A percentile compares a stretch with the other conserved stretches of the same genome.
Conservation (phyloP, 2,329 filamentous ascomycete genomes). For the Colletotrichum graminicola region DNA sequence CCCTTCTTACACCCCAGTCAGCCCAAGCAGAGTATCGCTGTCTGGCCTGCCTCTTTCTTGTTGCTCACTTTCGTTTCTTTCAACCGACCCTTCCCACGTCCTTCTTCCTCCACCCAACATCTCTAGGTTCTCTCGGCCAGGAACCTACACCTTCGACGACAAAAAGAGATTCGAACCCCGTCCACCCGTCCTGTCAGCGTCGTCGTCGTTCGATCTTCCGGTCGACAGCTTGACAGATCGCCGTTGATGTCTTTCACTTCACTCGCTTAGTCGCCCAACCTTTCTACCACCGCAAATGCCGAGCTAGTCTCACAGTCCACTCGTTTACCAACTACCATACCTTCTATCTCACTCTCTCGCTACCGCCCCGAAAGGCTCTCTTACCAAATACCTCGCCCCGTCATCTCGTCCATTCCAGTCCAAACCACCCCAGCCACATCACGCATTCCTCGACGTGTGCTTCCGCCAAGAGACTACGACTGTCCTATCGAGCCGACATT, state of each 20-base stretch:
- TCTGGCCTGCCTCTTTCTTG: slow-evolving; percentile 17
- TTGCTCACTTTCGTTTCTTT: slow-evolving; percentile 37
- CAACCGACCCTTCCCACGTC: slow-evolving; percentile 15
- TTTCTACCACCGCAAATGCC: slow-evolving; percentile 35
- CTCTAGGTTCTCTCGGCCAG: slow-evolving; percentile 26
- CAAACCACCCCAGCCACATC: slow-evolving; percentile 2
- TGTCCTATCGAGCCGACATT: slow-evolving; percentile 23
- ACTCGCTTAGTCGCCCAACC: slow-evolving; percentile 28
- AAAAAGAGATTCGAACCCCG: slow-evolving; percentile 34
- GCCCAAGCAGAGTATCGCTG: slow-evolving; percentile 9
- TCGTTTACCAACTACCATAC: slow-evolving; percentile 37
- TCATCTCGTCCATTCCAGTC: slow-evolving; percentile 34
- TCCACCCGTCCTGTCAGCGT: slow-evolving; percentile 17
- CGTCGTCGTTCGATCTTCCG: slow-evolving; percentile 14
- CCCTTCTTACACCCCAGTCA: slow-evolving; percentile 24
- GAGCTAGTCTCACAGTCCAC: slow-evolving; percentile 44
- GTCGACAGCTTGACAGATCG: slow-evolving; percentile 16
- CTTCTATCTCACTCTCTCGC: slow-evolving; percentile 22
- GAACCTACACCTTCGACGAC: slow-evolving; percentile 26
- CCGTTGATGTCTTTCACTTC: slow-evolving; percentile 42
- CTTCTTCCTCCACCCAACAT: slow-evolving; percentile 33
- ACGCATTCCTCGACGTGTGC: slow-evolving; percentile 32
- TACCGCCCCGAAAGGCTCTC: not conserved
- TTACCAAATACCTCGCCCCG: slow-evolving; percentile 14
- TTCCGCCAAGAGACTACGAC: slow-evolving; percentile 8